These are phyloP conservation scores for Blumeriella jaapii DNA, from an alignment of 2,329 filamentous ascomycete species.

Conservation along the genomic window DNA sequence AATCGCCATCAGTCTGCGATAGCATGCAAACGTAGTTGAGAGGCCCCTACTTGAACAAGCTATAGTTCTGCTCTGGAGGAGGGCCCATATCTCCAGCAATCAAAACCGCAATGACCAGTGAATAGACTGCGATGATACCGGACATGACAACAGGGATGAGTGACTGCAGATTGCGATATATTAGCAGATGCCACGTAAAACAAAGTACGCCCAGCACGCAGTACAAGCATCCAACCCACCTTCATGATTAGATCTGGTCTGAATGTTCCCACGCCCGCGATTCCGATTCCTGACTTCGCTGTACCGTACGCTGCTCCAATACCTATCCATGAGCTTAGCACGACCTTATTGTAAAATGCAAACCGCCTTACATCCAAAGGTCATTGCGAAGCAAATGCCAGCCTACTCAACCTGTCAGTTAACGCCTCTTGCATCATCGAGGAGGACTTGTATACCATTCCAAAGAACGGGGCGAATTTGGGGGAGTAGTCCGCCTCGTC, in stretches of 20 bases:
- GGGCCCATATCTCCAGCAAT: conserved; percentile 84
- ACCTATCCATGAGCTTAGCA: conserved; percentile 21
- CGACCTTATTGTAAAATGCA: conserved; percentile 19
- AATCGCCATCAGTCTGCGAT: conserved; percentile 6
- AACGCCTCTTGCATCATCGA: conserved; percentile 4
- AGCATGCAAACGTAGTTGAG: not conserved
- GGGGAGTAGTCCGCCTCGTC: conserved; percentile 51
- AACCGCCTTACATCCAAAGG: conserved; percentile 60
- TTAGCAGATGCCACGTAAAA: not conserved
- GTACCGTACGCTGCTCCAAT: conserved; percentile 76
- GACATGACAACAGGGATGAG: conserved; percentile 93
- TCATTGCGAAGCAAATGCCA: conserved; percentile 72
- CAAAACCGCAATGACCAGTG: conserved; percentile 89
- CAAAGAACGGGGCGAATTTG: conserved; percentile 79
- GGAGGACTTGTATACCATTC: conserved; percentile 54
- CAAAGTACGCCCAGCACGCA: too few relatives aligned
- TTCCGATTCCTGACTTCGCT: conserved; percentile 79
- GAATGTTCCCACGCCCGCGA: conserved; percentile 75
- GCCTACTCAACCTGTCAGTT: conserved; percentile 38
- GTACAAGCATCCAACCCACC: conserved; percentile 34
- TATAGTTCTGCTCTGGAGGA: conserved; percentile 56
- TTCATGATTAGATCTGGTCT: conserved; percentile 86
- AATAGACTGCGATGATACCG: conserved; percentile 97
- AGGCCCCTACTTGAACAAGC: conserved; percentile 62
- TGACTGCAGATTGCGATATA: conserved; percentile 39